phyloP scores from a whole-genome alignment of 148 eudicot genomes.

The Agrostemma githago region DNA sequence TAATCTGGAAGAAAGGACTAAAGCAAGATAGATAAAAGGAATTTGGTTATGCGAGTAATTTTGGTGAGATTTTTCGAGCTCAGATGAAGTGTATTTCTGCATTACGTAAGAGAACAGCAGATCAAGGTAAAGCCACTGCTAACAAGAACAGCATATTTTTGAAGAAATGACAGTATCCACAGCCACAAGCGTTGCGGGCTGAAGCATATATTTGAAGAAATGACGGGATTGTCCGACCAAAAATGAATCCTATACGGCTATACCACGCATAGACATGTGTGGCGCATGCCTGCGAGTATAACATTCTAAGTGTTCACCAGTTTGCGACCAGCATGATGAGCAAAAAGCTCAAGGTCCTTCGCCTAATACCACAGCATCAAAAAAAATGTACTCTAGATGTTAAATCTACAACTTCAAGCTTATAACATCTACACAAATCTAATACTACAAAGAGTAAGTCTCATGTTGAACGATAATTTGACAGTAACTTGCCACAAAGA shows the following conservation, averaged over 20 bases:
- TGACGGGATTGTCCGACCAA: background rate
- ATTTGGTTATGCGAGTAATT: background rate
- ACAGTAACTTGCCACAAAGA: background rate
- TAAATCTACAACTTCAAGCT: background rate
- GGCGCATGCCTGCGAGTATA: constrained; percentile 67
- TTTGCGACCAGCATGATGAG: constrained; percentile 89
- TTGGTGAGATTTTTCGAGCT: background rate
- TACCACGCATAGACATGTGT: background rate
- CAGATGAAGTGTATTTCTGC: background rate
- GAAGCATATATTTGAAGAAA: background rate
- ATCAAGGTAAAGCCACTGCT: background rate
- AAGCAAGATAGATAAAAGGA: background rate
- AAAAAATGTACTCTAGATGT: background rate
- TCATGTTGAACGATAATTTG: background rate
- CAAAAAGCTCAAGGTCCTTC: constrained; percentile 83
- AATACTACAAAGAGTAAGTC: background rate
- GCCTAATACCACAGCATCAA: constrained; percentile 27
- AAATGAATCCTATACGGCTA: background rate
- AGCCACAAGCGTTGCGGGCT: no score
- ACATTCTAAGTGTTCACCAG: constrained; percentile 87
- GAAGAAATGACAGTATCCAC: no score
- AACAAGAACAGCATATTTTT: no score
- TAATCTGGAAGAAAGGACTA: background rate
- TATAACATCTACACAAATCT: background rate
- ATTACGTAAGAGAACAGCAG: background rate